Percentiles rank a stretch among this genome's conserved stretches.
phyloP scores from a whole-genome alignment of 169 alveolate genomes.

The Babesia sp. region DNA sequence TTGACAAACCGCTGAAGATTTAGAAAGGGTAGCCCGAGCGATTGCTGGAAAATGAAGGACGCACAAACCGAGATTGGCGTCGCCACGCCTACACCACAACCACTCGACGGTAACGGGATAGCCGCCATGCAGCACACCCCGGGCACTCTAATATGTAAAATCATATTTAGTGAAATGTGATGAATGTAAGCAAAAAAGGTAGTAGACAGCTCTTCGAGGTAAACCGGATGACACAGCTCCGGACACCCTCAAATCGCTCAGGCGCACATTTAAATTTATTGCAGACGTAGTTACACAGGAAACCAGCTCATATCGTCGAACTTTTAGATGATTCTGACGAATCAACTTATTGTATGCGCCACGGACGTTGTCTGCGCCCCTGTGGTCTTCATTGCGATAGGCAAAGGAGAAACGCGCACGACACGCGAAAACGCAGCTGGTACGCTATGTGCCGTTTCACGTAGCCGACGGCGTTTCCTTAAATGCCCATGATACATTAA shows the following conservation, averaged over 20 bases:
- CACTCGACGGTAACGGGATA: not conserved
- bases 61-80: not conserved
- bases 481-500: constrained; percentile 64
- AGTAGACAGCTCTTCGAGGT: not conserved
- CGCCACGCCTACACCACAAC: not conserved
- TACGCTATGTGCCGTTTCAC: not conserved
- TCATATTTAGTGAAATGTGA: not conserved
- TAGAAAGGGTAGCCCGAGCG: not conserved
- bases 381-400: too few relatives aligned
- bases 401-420: too few relatives aligned
- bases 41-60: not conserved
- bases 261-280: too few relatives aligned
- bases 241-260: too few relatives aligned
- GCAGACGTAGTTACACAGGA: too few relatives aligned
- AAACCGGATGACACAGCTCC: not conserved
- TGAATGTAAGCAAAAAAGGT: not conserved
- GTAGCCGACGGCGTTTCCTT: constrained; percentile 7
- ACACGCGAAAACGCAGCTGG: too few relatives aligned
- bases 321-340: too few relatives aligned
- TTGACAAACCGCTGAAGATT: not conserved
- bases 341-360: too few relatives aligned
- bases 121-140: not conserved
- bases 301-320: too few relatives aligned
- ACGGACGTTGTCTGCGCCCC: too few relatives aligned
- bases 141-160: not conserved